Evolutionary conservation across 192 early-diverging fungal genomes (phyloP).

Genomic region (Spizellomyces sp.): DNA sequence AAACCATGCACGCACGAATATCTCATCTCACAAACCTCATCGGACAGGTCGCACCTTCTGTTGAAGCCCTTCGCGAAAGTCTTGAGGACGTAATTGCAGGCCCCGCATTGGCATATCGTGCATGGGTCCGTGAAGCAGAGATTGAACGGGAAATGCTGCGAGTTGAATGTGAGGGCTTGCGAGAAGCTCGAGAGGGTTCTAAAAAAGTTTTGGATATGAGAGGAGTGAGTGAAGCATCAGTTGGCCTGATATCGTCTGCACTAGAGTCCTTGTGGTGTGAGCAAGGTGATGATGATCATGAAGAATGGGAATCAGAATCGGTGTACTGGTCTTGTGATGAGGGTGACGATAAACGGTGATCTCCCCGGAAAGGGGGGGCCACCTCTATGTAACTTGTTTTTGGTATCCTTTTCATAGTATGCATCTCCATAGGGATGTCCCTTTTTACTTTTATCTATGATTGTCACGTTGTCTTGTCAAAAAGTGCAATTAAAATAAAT

Average conservation of each 20-base stretch:
- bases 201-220: background rate
- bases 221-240: background rate
- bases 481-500: too few relatives aligned
- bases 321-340: slow-evolving; percentile 13
- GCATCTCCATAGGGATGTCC: too few relatives aligned
- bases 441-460: too few relatives aligned
- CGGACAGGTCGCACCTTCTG: background rate
- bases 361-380: too few relatives aligned
- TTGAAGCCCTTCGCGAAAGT: slow-evolving; percentile 11
- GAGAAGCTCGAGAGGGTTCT: slow-evolving; percentile 4
- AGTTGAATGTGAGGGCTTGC: slow-evolving; percentile 12
- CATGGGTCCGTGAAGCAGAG: slow-evolving; percentile 16
- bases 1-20: slow-evolving; percentile 1
- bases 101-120: slow-evolving; percentile 11
- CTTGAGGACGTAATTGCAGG: slow-evolving; percentile 9
- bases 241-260: background rate
- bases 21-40: slow-evolving; percentile 8
- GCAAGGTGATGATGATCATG: slow-evolving; percentile 1
- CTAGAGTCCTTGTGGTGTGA: background rate
- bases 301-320: slow-evolving; percentile 6
- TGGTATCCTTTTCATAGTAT: too few relatives aligned
- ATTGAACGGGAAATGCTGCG: slow-evolving; percentile 9
- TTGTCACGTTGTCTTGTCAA: too few relatives aligned
- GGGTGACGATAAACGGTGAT: background rate
- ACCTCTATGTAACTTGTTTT: too few relatives aligned